Percentiles rank a stretch among this genome's conserved stretches.
Evolutionary conservation across 768 basidiomycete species (phyloP).

Genomic region (Russula lepida): DNA sequence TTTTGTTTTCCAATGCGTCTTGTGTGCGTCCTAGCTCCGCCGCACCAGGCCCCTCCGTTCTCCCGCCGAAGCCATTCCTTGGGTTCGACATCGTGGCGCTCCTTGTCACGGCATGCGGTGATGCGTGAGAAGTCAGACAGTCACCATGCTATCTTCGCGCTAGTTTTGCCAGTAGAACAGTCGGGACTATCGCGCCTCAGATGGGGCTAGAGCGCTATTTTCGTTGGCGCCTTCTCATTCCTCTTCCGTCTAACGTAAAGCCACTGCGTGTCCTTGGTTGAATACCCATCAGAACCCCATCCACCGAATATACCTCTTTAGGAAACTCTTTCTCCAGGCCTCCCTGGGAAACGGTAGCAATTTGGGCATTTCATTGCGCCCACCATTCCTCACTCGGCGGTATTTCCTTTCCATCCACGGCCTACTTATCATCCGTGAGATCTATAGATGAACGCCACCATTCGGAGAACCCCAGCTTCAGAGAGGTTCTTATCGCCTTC

Average conservation of each 20-base stretch:
- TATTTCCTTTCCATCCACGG: slow-evolving; percentile 2
- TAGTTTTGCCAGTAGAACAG: slow-evolving; percentile 18
- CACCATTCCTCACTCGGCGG: neutral
- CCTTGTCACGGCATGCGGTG: slow-evolving; percentile 15
- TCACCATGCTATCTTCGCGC: slow-evolving; percentile 16
- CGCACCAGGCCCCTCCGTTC: neutral
- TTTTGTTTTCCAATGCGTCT: neutral
- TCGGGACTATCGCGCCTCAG: slow-evolving; percentile 15
- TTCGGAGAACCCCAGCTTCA: slow-evolving; percentile 13
- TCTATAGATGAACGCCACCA: slow-evolving; percentile 12
- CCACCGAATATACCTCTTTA: slow-evolving; percentile 12
- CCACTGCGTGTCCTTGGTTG: slow-evolving; percentile 2
- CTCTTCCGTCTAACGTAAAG: slow-evolving; percentile 19
- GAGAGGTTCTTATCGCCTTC: slow-evolving; percentile 19
- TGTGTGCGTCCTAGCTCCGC: slow-evolving; percentile 9
- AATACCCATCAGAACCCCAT: slow-evolving; percentile 21
- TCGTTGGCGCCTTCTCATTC: slow-evolving; percentile 12
- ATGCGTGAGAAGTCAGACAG: slow-evolving; percentile 16
- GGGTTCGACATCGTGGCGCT: slow-evolving; percentile 20
- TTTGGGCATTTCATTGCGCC: slow-evolving; percentile 13
- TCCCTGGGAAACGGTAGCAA: slow-evolving; percentile 10
- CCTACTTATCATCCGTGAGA: slow-evolving; percentile 13
- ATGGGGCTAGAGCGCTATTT: slow-evolving; percentile 18
- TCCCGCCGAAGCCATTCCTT: slow-evolving; percentile 18
- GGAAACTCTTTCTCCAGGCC: slow-evolving; percentile 12